These are phyloP conservation scores for Penicillium daleae DNA, from an alignment of 495 filamentous ascomycete species.

Conservation along the genomic window DNA sequence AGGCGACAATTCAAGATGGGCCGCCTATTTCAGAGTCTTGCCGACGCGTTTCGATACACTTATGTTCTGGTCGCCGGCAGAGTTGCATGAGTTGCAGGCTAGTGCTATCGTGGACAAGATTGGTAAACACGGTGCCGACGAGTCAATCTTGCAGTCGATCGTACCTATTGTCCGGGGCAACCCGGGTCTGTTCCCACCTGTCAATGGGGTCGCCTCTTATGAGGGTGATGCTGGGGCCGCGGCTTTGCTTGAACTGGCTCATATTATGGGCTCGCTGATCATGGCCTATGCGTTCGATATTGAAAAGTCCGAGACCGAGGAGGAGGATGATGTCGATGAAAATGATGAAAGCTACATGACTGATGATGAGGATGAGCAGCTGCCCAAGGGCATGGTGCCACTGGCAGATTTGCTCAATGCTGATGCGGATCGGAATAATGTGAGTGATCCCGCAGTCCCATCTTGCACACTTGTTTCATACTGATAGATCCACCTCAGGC, in stretches of 20 bases:
- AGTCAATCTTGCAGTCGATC: constrained; percentile 64
- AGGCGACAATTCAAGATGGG: constrained; percentile 68
- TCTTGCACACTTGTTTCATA: background rate
- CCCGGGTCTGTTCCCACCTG: constrained; percentile 48
- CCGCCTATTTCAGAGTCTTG: constrained; percentile 79
- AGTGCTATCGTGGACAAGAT: constrained; percentile 79
- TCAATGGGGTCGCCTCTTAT: constrained; percentile 55
- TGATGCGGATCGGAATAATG: constrained; percentile 81
- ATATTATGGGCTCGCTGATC: constrained; percentile 82
- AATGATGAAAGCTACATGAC: constrained; percentile 68
- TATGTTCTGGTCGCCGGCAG: constrained; percentile 83
- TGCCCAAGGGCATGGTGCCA: constrained; percentile 84
- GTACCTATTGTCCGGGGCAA: constrained; percentile 60
- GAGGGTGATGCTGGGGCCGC: constrained; percentile 50
- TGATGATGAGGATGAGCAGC: constrained; percentile 67
- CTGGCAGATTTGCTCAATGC: constrained; percentile 93
- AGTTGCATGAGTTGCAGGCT: constrained; percentile 75
- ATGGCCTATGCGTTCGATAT: constrained; percentile 97
- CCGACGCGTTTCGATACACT: constrained; percentile 80
- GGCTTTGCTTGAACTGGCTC: constrained; percentile 63
- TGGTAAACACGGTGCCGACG: constrained; percentile 71
- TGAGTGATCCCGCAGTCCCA: constrained; percentile 30
- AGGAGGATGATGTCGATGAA: constrained; percentile 55
- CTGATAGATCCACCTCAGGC: constrained; percentile 40
- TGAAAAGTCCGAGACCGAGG: constrained; percentile 57